phyloP scores from a whole-genome alignment of 805 yeast genomes.

The Candida pseudoglaebosa region DNA sequence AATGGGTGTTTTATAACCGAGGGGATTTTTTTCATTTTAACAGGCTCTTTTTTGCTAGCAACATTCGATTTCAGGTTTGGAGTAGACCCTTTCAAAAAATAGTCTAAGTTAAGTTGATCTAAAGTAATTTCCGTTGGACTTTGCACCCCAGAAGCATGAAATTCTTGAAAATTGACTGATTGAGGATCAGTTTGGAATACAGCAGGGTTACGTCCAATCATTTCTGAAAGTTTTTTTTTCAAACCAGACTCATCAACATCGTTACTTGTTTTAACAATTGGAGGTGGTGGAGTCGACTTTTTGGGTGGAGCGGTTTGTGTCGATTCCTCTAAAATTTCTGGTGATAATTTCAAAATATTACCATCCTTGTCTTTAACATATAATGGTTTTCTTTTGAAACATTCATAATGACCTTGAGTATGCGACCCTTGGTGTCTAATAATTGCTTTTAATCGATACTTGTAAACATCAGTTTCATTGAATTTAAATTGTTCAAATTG shows the following conservation, averaged over 20 bases:
- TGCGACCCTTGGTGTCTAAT: slow-evolving; percentile 89
- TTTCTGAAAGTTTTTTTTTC: slow-evolving; percentile 32
- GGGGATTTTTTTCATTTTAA: slow-evolving; percentile 50
- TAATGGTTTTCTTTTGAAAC: slow-evolving; percentile 73
- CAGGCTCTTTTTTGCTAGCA: slow-evolving; percentile 12
- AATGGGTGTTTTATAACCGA: slow-evolving; percentile 57
- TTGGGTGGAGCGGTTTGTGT: slow-evolving; percentile 3
- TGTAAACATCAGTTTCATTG: slow-evolving; percentile 38
- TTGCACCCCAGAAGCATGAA: slow-evolving; percentile 33
- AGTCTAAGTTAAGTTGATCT: slow-evolving; percentile 20
- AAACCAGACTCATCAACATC: slow-evolving; percentile 19
- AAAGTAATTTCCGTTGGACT: slow-evolving; percentile 42
- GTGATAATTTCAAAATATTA: slow-evolving; percentile 35
- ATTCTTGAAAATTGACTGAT: slow-evolving; percentile 33
- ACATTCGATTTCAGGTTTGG: slow-evolving; percentile 1
- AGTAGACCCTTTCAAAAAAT: slow-evolving; percentile 6
- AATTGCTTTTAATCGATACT: slow-evolving; percentile 63
- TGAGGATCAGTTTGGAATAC: slow-evolving; percentile 35
- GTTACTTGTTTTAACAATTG: not conserved
- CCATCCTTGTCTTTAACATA: slow-evolving; percentile 45
- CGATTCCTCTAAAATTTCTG: slow-evolving; percentile 23
- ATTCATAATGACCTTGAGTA: slow-evolving; percentile 85
- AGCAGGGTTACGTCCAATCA: slow-evolving; percentile 42
- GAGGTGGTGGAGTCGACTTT: slow-evolving; percentile 19
- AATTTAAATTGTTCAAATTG: slow-evolving; percentile 37